Percentiles rank a stretch among this genome's conserved stretches.
These are phyloP conservation scores for Yarrowia bubula DNA, from an alignment of 805 yeast genomes.

Conservation along the genomic window DNA sequence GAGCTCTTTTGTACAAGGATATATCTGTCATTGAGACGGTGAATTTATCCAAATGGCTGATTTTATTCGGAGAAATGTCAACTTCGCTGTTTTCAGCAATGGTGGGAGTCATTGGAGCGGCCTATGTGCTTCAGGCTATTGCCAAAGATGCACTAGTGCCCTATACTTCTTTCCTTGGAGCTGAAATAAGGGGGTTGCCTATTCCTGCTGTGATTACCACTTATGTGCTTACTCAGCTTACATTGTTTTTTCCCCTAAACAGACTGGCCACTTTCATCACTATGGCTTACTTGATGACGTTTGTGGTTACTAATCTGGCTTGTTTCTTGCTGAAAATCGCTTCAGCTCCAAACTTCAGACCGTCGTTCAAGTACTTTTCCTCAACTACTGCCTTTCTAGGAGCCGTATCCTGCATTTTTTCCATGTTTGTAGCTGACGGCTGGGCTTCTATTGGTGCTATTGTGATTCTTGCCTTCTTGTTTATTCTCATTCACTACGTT, in stretches of 20 bases:
- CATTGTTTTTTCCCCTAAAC: conserved; percentile 85
- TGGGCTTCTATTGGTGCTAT: conserved; percentile 77
- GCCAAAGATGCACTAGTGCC: conserved; percentile 89
- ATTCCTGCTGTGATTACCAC: conserved; percentile 66
- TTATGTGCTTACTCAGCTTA: conserved; percentile 79
- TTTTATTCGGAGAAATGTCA: conserved; percentile 85
- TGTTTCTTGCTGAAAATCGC: conserved; percentile 85
- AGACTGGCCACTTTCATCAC: conserved; percentile 93
- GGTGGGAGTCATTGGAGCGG: conserved; percentile 95
- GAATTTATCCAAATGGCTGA: conserved; percentile 62
- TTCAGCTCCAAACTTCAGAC: conserved; percentile 97
- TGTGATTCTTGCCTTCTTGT: conserved; percentile 60
- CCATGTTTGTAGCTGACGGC: conserved; percentile 96
- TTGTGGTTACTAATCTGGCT: conserved; percentile 89
- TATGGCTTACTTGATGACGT: conserved; percentile 96
- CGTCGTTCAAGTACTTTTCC: conserved; percentile 85
- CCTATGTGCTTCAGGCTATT: conserved; percentile 85
- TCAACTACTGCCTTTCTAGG: conserved; percentile 80
- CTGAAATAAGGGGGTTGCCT: conserved; percentile 51
- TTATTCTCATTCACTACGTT: conserved; percentile 77
- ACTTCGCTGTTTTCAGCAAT: conserved; percentile 90
- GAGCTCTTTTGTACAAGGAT: conserved; percentile 72
- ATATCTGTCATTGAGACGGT: conserved; percentile 84
- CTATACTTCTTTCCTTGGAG: conserved; percentile 60
- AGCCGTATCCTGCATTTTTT: conserved; percentile 61